A percentile compares a stretch with the other conserved stretches of the same genome.
phyloP scores from a whole-genome alignment of 1,284 basidiomycete genomes.

The Cutaneotrichosporon cutaneum region DNA sequence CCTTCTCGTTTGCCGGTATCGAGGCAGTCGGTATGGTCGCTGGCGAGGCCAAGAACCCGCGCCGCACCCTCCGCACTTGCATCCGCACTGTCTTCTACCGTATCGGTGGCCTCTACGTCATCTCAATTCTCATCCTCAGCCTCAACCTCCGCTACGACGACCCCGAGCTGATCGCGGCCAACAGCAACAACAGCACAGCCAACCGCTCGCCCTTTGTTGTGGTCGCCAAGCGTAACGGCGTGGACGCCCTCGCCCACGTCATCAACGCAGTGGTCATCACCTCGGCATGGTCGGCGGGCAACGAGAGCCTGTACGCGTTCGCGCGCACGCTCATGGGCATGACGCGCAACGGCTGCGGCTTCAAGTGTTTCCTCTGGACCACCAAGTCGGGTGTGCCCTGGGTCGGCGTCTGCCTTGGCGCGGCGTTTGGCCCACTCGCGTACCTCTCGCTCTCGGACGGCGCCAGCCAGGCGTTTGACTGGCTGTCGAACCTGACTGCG shows the following conservation, averaged over 20 bases:
- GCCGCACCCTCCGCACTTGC: slow-evolving; percentile 68
- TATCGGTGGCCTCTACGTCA: slow-evolving; percentile 63
- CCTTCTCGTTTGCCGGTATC: slow-evolving; percentile 41
- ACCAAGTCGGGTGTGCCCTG: slow-evolving; percentile 69
- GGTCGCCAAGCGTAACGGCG: slow-evolving; percentile 63
- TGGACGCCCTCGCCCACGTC: slow-evolving; percentile 67
- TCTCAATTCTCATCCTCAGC: slow-evolving; percentile 20
- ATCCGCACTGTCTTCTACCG: slow-evolving; percentile 68
- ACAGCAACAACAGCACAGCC: slow-evolving; percentile 62
- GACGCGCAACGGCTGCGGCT: slow-evolving; percentile 59
- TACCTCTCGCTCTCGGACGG: slow-evolving; percentile 60
- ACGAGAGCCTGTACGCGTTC: slow-evolving; percentile 27
- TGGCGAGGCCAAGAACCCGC: slow-evolving; percentile 60
- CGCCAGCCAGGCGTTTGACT: slow-evolving; percentile 66
- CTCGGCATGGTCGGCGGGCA: slow-evolving; percentile 51
- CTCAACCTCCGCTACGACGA: slow-evolving; percentile 51
- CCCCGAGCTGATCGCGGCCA: slow-evolving; percentile 52
- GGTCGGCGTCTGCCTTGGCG: slow-evolving; percentile 60
- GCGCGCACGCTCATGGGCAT: slow-evolving; percentile 55
- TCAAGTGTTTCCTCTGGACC: slow-evolving; percentile 58
- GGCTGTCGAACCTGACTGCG: slow-evolving; percentile 66
- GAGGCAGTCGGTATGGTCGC: slow-evolving; percentile 53
- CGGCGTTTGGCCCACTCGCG: slow-evolving; percentile 61
- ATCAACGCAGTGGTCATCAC: slow-evolving; percentile 64
- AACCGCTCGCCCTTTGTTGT: slow-evolving; percentile 78